A percentile compares a stretch with the other conserved stretches of the same genome.
These are phyloP conservation scores for Rhodotorula sp. DNA, from an alignment of 1,284 basidiomycete species.

Conservation along the genomic window DNA sequence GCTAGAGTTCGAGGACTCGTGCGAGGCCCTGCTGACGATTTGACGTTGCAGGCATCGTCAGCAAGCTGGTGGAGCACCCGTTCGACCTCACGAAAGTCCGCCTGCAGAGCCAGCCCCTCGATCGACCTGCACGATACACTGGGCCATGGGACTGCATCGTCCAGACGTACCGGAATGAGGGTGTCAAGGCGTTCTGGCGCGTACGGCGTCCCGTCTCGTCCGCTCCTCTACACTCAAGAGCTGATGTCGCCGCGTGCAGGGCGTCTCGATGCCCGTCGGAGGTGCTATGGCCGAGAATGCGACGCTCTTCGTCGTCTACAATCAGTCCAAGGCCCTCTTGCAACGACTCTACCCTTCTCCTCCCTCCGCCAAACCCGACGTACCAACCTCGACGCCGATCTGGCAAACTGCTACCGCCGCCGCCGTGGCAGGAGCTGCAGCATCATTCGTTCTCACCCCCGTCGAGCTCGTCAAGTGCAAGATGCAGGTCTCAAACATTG, in stretches of 20 bases:
- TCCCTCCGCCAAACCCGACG: conserved; percentile 10
- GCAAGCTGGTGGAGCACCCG: conserved; percentile 81
- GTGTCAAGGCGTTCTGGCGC: conserved; percentile 73
- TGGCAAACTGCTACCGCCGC: conserved; percentile 72
- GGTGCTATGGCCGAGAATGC: conserved; percentile 93
- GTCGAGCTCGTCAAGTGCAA: conserved; percentile 91
- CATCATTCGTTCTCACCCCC: conserved; percentile 83
- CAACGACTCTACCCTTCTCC: conserved; percentile 41
- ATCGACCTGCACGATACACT: conserved; percentile 63
- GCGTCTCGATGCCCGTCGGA: conserved; percentile 80
- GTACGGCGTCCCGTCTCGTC: conserved; percentile 56
- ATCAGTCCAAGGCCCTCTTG: conserved; percentile 73
- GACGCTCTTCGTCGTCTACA: conserved; percentile 80
- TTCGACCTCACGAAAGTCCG: conserved; percentile 71
- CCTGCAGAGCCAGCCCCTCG: conserved; percentile 77
- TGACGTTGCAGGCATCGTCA: conserved; percentile 66
- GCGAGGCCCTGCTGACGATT: neutral
- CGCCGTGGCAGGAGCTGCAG: conserved; percentile 75
- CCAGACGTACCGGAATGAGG: conserved; percentile 75
- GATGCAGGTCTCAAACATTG: conserved; percentile 90
- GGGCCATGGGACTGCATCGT: conserved; percentile 78
- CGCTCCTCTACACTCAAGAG: no score
- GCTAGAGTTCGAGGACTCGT: neutral
- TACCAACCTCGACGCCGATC: conserved; percentile 55
- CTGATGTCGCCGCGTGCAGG: conserved; percentile 56